Conservation (phyloP, 2,329 filamentous ascomycete genomes). For the Elsinoe arachidis region DNA sequence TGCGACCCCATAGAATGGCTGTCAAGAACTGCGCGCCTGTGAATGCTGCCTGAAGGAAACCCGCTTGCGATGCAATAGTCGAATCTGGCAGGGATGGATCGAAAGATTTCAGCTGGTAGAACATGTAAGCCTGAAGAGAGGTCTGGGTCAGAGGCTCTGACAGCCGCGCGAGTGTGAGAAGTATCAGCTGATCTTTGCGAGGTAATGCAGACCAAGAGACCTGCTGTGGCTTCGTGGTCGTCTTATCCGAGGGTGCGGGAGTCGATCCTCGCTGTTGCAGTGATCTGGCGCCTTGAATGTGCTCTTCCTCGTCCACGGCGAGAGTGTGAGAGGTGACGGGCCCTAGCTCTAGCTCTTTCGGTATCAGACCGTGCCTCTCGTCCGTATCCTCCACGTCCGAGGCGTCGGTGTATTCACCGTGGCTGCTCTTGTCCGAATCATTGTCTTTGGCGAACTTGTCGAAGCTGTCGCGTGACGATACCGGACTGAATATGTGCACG, state of each 20-base stretch:
- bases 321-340: neutral
- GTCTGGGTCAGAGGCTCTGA: conserved; percentile 78
- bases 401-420: neutral
- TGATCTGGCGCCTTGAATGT: neutral
- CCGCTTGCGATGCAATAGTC: conserved; percentile 67
- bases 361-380: conserved; percentile 8
- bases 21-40: conserved; percentile 75
- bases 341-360: neutral
- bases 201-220: conserved; percentile 67
- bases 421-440: conserved; percentile 1
- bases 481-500: neutral
- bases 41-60: conserved; percentile 69
- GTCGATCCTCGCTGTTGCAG: conserved; percentile 9
- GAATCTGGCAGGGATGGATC: conserved; percentile 44
- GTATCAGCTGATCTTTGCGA: conserved; percentile 64
- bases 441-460: conserved; percentile 8
- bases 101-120: conserved; percentile 81
- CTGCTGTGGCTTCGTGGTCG: conserved; percentile 33
- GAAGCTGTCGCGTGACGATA: neutral
- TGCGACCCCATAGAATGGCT: conserved; percentile 70
- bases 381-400: conserved; percentile 6
- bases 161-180: conserved; percentile 68
- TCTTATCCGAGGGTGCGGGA: conserved; percentile 12
- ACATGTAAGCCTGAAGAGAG: conserved; percentile 70
- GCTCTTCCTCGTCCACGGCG: conserved; percentile 15